These are phyloP conservation scores for Scenedesmus sp. DNA, from an alignment of 163 green algal species.

Conservation along the genomic window DNA sequence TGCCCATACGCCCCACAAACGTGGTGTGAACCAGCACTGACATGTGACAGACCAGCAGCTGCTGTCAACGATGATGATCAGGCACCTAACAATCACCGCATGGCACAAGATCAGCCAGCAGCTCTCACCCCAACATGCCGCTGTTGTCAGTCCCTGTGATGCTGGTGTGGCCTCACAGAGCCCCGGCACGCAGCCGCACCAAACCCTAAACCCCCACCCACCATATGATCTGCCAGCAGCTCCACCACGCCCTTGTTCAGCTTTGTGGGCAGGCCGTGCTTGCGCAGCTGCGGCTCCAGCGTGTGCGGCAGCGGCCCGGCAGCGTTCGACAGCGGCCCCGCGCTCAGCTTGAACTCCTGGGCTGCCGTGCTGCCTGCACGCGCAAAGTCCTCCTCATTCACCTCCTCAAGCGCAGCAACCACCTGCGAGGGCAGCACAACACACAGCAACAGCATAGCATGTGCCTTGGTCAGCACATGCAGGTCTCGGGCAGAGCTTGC, in stretches of 20 bases:
- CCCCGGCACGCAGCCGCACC: not conserved
- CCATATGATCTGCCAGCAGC: slow-evolving; percentile 84
- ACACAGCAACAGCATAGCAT: not conserved
- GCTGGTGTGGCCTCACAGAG: no score
- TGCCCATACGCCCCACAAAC: slow-evolving; percentile 56
- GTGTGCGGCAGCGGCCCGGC: slow-evolving; percentile 91
- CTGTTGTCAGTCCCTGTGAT: not conserved
- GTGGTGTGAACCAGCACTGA: no score
- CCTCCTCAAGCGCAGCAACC: slow-evolving; percentile 71
- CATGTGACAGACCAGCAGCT: slow-evolving; percentile 83
- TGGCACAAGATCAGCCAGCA: no score
- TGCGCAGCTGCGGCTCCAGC: slow-evolving; percentile 93
- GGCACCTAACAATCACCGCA: not conserved
- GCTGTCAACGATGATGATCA: no score
- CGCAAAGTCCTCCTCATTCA: slow-evolving; percentile 89
- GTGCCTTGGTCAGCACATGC: no score
- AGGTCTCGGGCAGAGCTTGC: no score
- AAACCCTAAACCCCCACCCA: slow-evolving; percentile 60
- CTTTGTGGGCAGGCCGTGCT: slow-evolving; percentile 93
- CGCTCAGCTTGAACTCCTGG: slow-evolving; percentile 77
- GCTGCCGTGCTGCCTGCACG: slow-evolving; percentile 80
- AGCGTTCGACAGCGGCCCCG: slow-evolving; percentile 77
- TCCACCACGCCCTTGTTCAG: slow-evolving; percentile 96
- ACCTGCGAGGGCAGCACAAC: slow-evolving; percentile 55
- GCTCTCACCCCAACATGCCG: not conserved